Evolutionary conservation across 2,329 filamentous ascomycete species (phyloP), one percentile per base, ranked within the genome.

Genomic region (Talaromyces piceae): DNA sequence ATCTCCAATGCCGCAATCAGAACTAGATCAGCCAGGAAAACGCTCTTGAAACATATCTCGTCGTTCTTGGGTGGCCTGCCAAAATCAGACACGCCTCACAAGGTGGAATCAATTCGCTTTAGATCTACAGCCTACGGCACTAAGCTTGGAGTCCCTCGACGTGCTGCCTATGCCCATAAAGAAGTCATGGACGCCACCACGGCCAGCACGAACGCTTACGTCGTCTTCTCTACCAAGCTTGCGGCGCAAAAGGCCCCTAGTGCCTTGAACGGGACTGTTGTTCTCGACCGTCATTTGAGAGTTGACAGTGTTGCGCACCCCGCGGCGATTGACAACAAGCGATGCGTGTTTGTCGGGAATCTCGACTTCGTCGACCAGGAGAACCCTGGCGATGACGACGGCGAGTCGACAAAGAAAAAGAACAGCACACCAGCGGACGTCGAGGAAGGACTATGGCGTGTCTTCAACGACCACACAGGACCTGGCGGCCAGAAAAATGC

Each of bases 281-380:
- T 97, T 2, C 80, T 98, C 13, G 87, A 88, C 59, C 85, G 93
- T 27, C 93, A 98, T 69, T 73, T 98, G 51, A 84, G 91, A 39
- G 91, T 91, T 22, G 93, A 98, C 71, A 88, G 84, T 58, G 84
- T 98, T 28, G 88, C 91, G 0, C 90, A 96, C 69, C 93, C 93
- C 0, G 78, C 87, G 12, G 81, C 84, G 37, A 82, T 84, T 16
- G 91, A 95, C 64, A 84, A 95, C 68, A 84, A 86, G 53, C 86
- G 91, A 50, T 98, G 93, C 68, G 84, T 98, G 13, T 98, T 98
- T 63, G 88, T 98, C 23, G 93, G 93, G 44, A 98, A 98, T 64
- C 79, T 98, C 1, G 90, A 89, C 46, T 98, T 98, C 62, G 88
- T 98, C 13, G 91, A 96, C 62, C 89, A 96, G 58, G 91, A 96